Evolutionary conservation across 2,329 filamentous ascomycete genomes (phyloP), one percentile per base, ranked within the genome.

Genomic region (Aspergillus unguis): DNA sequence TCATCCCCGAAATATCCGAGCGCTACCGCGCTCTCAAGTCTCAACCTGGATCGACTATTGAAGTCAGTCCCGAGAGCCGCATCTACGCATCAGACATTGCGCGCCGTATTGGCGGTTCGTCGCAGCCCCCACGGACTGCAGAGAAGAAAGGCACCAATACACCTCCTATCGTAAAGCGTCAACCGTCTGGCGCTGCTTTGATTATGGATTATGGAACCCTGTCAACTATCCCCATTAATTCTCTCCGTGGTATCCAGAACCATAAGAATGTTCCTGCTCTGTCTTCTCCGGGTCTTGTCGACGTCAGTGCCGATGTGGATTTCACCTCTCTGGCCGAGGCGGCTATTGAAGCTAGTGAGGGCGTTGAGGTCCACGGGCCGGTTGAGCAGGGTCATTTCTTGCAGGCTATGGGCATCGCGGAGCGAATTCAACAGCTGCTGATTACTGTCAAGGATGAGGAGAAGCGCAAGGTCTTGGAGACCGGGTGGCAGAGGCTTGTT

Each of bases 201-300:
- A 90, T 99, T 62, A 84, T 99, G 42, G 94, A 99, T 75, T 99
- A 99, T 73, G 94, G 94, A 17, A 88, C 92, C 4, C 72, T 84
- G 3, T 79, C 85, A 53, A 88, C 82, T 0, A 85, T 99, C 44
- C 94, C 94, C 2, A 78, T 88, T 55, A 95, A 96, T 77, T 95
- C 91, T 0, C 80, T 99, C 25, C 87, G 94, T 31, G 94, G 94
- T 25, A 97, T 99, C 70, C 83, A 85, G 33, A 77, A 80, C 10
- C 94, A 99, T 74, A 76, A 79, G 26, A 79, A 81, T 26, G 87
- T 95, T 42, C 91, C 85, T 25, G 90, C 94, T 3, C 90, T 99
- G 63, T 79, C 82, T 1, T 78, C 83, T 5, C 88, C 94, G 0
- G 94, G 94, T 0, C 81, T 86, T 27, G 91, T 95, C 2, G 94